These are phyloP conservation scores for Penicillium sp. DNA, from an alignment of 2,329 filamentous ascomycete species.

Conservation along the genomic window DNA sequence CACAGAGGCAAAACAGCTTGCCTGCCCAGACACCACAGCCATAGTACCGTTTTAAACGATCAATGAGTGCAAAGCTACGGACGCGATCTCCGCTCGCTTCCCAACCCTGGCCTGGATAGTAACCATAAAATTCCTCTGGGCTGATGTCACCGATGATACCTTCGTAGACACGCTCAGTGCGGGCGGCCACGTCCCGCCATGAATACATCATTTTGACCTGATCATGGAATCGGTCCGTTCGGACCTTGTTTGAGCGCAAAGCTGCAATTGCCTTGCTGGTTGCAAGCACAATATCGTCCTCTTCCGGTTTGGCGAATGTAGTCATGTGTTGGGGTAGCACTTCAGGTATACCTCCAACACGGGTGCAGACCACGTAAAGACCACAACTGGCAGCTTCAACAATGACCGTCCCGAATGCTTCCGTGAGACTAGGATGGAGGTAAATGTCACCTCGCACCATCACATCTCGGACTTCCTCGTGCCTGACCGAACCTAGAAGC, in stretches of 20 bases:
- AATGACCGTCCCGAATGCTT: constrained; percentile 96
- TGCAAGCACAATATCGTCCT: constrained; percentile 87
- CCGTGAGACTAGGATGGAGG: constrained; percentile 88
- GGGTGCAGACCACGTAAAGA: constrained; percentile 92
- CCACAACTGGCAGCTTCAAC: constrained; percentile 96
- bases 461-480: constrained; percentile 94
- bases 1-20: constrained; percentile 93
- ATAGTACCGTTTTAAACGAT: constrained; percentile 92
- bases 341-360: constrained; percentile 94
- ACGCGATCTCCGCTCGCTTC: constrained; percentile 70
- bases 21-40: constrained; percentile 98
- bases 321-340: constrained; percentile 97
- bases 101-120: constrained; percentile 67
- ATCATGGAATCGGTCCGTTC: constrained; percentile 92
- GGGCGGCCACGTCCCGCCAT: constrained; percentile 91
- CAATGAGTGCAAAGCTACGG: constrained; percentile 88
- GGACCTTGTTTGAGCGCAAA: constrained; percentile 79
- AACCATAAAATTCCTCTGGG: constrained; percentile 85
- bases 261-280: constrained; percentile 86
- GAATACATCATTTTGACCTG: constrained; percentile 99
- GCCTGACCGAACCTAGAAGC: constrained; percentile 85
- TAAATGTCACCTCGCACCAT: constrained; percentile 98
- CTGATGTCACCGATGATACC: constrained; percentile 84
- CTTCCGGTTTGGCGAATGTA: constrained; percentile 92
- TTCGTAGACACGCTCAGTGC: constrained; percentile 93